Evolutionary conservation across 352 stramenopile species (phyloP).

Genomic region (Phytophthora idaei): DNA sequence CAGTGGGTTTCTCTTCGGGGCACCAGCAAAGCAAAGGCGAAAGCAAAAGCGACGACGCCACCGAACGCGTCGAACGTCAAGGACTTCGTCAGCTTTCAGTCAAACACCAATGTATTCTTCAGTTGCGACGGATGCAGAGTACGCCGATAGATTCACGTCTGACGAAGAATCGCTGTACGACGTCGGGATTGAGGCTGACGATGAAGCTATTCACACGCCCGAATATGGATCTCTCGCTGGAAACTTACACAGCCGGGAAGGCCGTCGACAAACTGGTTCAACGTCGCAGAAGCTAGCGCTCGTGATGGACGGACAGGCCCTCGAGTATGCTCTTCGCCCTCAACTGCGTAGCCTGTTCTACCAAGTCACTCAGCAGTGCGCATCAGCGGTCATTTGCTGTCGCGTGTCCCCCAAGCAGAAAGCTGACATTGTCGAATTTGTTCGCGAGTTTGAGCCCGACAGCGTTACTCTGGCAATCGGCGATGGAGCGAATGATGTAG

Average conservation of each 20-base stretch:
- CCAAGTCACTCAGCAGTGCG: constrained; percentile 68
- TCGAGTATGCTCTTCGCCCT: constrained; percentile 73
- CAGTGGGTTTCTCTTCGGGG: constrained; percentile 20
- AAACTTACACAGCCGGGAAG: constrained; percentile 14
- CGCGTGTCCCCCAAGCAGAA: constrained; percentile 91
- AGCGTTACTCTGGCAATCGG: constrained; percentile 92
- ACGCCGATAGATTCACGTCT: constrained; percentile 19
- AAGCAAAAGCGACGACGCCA: constrained; percentile 29
- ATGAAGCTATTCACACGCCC: constrained; percentile 19
- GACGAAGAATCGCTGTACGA: constrained; percentile 30
- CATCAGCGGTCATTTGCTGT: constrained; percentile 85
- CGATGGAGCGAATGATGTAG: constrained; percentile 97
- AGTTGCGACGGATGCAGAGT: constrained; percentile 33
- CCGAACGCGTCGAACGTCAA: constrained; percentile 17
- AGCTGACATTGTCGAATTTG: constrained; percentile 77
- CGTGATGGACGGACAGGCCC: constrained; percentile 93
- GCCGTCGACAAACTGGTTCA: constrained; percentile 3
- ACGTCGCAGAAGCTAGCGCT: constrained; percentile 56
- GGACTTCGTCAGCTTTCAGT: constrained; percentile 18
- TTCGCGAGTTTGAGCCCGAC: constrained; percentile 70
- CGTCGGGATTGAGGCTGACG: constrained; percentile 22
- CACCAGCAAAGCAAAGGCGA: constrained; percentile 21
- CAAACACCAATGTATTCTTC: constrained; percentile 35
- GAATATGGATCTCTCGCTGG: constrained; percentile 36
- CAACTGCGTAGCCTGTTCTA: constrained; percentile 67